Conservation (phyloP, 108 stramenopile species). For the Nitzschia palea region DNA sequence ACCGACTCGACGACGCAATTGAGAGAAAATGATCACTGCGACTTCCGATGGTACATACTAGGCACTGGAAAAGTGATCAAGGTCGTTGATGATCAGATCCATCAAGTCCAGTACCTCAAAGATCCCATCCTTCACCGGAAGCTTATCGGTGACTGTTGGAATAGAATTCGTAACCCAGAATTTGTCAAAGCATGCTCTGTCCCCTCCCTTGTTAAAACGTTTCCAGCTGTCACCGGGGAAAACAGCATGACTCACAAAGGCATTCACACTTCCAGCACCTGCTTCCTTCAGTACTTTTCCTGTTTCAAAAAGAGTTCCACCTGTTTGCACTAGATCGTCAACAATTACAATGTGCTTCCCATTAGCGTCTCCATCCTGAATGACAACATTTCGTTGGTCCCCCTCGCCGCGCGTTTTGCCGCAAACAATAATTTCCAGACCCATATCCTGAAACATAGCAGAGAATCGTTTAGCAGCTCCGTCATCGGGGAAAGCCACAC, state of each 20-base stretch:
- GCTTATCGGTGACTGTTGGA: conserved; percentile 66
- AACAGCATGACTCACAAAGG: conserved; percentile 85
- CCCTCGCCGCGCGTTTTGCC: conserved; percentile 73
- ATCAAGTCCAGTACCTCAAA: conserved; percentile 81
- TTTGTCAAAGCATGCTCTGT: conserved; percentile 80
- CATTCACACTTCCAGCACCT: conserved; percentile 74
- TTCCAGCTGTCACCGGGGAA: conserved; percentile 83
- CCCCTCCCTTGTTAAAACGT: conserved; percentile 74
- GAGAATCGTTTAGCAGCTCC: conserved; percentile 91
- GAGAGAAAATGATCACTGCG: too few species aligned
- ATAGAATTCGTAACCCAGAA: conserved; percentile 89
- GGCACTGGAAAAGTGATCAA: conserved; percentile 66
- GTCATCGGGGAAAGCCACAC: conserved; percentile 90
- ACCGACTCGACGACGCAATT: too few species aligned
- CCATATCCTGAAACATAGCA: conserved; percentile 65
- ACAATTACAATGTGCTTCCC: conserved; percentile 78
- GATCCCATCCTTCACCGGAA: conserved; percentile 73
- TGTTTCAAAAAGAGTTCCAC: conserved; percentile 92
- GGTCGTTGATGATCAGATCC: conserved; percentile 71
- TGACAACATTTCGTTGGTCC: conserved; percentile 49
- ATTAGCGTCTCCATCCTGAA: conserved; percentile 58
- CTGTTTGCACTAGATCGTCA: conserved; percentile 89
- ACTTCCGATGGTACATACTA: too few species aligned
- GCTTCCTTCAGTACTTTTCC: conserved; percentile 67
- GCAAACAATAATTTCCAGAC: conserved; percentile 72